Evolutionary conservation across 2,329 filamentous ascomycete species (phyloP), one percentile per base, ranked within the genome.

Genomic region (Colletotrichum spinosum): DNA sequence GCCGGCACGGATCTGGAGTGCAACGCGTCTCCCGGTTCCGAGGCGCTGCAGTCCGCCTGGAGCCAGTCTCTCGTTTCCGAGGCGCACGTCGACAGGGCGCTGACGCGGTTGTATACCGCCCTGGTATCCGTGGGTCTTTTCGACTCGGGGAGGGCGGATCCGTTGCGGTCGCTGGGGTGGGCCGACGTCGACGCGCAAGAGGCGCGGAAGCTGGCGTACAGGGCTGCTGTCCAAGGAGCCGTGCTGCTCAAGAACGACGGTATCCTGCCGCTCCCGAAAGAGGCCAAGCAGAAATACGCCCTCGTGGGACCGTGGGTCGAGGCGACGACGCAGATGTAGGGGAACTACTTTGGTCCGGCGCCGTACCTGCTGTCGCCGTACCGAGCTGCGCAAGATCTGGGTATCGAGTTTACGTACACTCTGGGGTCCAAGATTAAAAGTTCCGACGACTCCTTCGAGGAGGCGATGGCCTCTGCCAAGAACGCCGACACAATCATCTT

Each of bases 41-140:
- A 64, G 6, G 60, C 59, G 4, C 42, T 67, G 12, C 53, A 64
- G 0, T 72, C 69, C 1, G 73, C 73, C 3, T 78, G 73, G 72
- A 65, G 75, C 56, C 49, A 77, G 48, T 67, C 75, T 61, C 69
- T 79, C 67, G 53, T 74, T n/a, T 69, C 76, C 70, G 68, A 74
- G 69, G 38, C 72, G 7, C 50, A 64, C 2, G 54, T 70, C 34
- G 83, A 88, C 64, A 74, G 74, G 17, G 80, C 86, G 0, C 74
- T 88, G 0, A 78, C 77, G 7, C 81, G 87, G 6, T 79, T 84
- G 13, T 89, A 87, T 68, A 78, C 81, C 8, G 83, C 82, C 0
- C 80, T 90, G 6, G 79, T 89, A 12, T 79, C 80, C 3, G 77
- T 84, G 0, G 87, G 87, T 3, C 88, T 86, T 71, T 90, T 90